These are phyloP conservation scores for Diaporthe sp. DNA, from an alignment of 2,329 filamentous ascomycete species.

Conservation along the genomic window DNA sequence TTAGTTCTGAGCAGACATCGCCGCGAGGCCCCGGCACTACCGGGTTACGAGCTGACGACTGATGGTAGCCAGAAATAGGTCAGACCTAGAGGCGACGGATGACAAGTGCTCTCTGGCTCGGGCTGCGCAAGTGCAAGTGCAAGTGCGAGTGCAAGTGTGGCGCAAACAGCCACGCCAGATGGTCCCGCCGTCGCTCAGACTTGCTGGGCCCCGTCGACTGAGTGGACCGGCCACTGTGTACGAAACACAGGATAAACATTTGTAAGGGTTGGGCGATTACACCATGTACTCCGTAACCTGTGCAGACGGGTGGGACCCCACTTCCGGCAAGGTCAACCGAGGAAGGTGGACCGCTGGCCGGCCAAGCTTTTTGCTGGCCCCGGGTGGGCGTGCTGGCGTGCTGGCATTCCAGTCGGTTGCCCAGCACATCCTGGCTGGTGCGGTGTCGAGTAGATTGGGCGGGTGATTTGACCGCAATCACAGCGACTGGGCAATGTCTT, in stretches of 20 bases:
- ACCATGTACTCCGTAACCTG: constrained; percentile 14
- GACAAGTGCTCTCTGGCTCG: background rate
- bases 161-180: constrained; percentile 23
- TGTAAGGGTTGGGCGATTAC: background rate
- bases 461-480: constrained; percentile 22
- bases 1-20: background rate
- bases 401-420: constrained; percentile 7
- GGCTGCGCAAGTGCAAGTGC: constrained; percentile 9
- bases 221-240: background rate
- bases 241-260: background rate
- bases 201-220: background rate
- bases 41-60: constrained; percentile 28
- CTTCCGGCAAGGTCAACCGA: constrained; percentile 28
- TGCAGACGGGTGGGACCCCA: constrained; percentile 20
- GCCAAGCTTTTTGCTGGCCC: constrained; percentile 20
- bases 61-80: constrained; percentile 14
- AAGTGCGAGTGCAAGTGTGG: constrained; percentile 20
- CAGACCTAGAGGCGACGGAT: background rate
- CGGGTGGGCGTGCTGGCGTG: background rate
- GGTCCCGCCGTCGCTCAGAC: background rate
- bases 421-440: background rate
- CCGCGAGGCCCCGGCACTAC: background rate
- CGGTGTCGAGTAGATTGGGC: constrained; percentile 28
- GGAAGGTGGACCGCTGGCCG: background rate
- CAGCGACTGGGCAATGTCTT: background rate